phyloP scores from a whole-genome alignment of 345 rosid species.

The Aurinia saxatilis region DNA sequence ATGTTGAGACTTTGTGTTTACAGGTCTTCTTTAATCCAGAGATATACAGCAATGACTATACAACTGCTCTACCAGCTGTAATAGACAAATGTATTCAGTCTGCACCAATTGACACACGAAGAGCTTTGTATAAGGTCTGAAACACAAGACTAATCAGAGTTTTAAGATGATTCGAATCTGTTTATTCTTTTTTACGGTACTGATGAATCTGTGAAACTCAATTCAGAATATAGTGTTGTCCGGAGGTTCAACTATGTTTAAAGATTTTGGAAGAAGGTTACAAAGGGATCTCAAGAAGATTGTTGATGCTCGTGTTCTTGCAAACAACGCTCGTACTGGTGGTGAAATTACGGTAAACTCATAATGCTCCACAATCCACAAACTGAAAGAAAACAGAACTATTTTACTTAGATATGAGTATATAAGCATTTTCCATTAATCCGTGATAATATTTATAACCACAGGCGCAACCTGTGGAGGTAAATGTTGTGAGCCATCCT shows the following conservation, averaged over 20 bases:
- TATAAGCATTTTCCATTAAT: neutral
- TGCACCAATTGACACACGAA: constrained; percentile 95
- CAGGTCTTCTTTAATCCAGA: constrained; percentile 96
- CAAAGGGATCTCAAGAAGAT: constrained; percentile 95
- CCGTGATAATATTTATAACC: neutral
- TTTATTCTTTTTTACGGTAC: neutral
- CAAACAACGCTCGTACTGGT: constrained; percentile 71
- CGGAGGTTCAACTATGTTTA: constrained; percentile 99
- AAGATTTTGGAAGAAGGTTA: constrained; percentile 93
- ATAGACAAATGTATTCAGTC: constrained; percentile 96
- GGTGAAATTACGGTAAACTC: constrained; percentile 61
- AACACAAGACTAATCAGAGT: neutral
- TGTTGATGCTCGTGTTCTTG: constrained; percentile 84
- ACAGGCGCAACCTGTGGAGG: constrained; percentile 91
- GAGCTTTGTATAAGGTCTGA: constrained; percentile 91
- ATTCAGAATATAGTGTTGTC: constrained; percentile 90
- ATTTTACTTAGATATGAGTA: neutral
- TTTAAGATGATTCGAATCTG: neutral
- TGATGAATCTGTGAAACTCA: constrained; percentile 17
- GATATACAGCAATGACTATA: constrained; percentile 69
- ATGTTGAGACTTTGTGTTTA: constrained; percentile 20
- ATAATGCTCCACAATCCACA: neutral
- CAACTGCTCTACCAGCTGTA: constrained; percentile 74
- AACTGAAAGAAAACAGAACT: neutral
- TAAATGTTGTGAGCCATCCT: constrained; percentile 91